These are phyloP conservation scores for Flaveria sonorensis DNA, from an alignment of 129 eudicot species.

Conservation along the genomic window DNA sequence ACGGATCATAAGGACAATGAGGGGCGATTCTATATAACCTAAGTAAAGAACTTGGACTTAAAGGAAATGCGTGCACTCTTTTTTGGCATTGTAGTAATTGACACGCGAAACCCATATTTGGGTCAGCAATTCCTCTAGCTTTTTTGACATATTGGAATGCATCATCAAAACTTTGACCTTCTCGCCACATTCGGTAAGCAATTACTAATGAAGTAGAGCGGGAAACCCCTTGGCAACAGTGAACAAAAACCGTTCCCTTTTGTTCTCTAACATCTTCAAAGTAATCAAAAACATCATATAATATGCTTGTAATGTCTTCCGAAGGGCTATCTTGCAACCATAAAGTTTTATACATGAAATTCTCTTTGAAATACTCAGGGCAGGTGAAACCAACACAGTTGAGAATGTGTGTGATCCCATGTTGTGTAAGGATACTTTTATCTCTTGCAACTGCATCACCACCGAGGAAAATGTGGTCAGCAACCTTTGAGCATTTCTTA, in stretches of 20 bases:
- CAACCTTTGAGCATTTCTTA: conserved; percentile 67
- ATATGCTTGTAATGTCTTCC: conserved; percentile 87
- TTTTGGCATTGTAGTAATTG: conserved; percentile 85
- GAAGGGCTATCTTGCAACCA: conserved; percentile 90
- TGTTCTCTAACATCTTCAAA: conserved; percentile 90
- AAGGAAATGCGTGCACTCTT: conserved; percentile 80
- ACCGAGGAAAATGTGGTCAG: conserved; percentile 76
- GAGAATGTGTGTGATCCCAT: conserved; percentile 77
- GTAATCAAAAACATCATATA: conserved; percentile 87
- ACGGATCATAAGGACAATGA: conserved; percentile 78
- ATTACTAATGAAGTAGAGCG: conserved; percentile 86
- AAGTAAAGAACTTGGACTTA: conserved; percentile 79
- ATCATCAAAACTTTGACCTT: conserved; percentile 81
- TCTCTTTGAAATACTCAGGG: conserved; percentile 78
- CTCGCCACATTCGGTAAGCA: conserved; percentile 92
- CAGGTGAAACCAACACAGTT: conserved; percentile 85
- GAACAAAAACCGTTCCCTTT: conserved; percentile 67
- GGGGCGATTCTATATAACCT: conserved; percentile 74
- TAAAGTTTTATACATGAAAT: conserved; percentile 65
- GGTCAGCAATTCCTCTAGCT: conserved; percentile 82
- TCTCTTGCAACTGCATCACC: conserved; percentile 79
- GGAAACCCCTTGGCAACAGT: conserved; percentile 93
- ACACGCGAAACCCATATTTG: conserved; percentile 89
- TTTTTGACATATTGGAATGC: conserved; percentile 79
- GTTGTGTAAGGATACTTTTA: conserved; percentile 59